A percentile compares a stretch with the other conserved stretches of the same genome.
phyloP scores from a whole-genome alignment of 495 filamentous ascomycete genomes.

The Aspergillus sclerotiicarbonarius region DNA sequence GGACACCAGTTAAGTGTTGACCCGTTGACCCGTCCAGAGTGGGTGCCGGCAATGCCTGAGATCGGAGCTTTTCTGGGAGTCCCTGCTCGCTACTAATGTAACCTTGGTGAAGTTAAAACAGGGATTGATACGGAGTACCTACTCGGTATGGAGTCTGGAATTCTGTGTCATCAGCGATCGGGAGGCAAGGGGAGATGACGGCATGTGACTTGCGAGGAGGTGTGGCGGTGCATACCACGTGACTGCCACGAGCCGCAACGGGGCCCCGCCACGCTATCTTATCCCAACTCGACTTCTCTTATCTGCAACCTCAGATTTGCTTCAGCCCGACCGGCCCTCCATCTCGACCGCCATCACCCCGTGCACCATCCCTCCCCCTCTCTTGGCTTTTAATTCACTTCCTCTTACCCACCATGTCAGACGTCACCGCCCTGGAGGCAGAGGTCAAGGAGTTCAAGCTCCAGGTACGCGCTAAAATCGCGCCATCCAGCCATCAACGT shows the following conservation, averaged over 20 bases:
- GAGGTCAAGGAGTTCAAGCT: constrained; percentile 80
- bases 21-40: constrained; percentile 4
- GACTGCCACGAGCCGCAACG: background rate
- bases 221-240: constrained; percentile 6
- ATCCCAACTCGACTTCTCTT: constrained; percentile 9
- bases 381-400: background rate
- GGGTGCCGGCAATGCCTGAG: background rate
- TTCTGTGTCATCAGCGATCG: background rate
- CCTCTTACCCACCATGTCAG: constrained; percentile 46
- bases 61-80: background rate
- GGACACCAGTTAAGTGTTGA: constrained; percentile 3
- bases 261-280: constrained; percentile 9
- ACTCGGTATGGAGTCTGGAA: too few relatives aligned
- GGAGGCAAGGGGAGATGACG: too few relatives aligned
- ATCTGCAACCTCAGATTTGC: constrained; percentile 6
- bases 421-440: constrained; percentile 64
- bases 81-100: background rate
- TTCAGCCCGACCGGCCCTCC: background rate
- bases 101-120: background rate
- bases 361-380: background rate
- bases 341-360: background rate
- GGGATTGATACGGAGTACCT: too few relatives aligned
- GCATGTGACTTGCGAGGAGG: background rate
- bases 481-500: background rate
- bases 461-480: constrained; percentile 56